phyloP scores from a whole-genome alignment of 2,329 filamentous ascomycete species.

The Fusarium haematococcum region DNA sequence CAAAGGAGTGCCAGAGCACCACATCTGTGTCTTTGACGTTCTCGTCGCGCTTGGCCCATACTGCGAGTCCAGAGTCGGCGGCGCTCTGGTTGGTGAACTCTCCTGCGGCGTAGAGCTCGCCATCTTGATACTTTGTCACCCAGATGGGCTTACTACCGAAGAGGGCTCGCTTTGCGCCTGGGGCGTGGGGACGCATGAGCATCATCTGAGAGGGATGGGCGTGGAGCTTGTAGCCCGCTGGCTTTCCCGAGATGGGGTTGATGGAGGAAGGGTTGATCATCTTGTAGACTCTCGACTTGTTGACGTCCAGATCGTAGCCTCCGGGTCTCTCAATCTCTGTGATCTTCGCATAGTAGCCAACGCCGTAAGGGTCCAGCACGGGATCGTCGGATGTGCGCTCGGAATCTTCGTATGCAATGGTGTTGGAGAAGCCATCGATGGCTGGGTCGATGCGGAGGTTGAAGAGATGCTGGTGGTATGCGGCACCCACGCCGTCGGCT shows the following conservation, averaged over 20 bases:
- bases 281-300: slow-evolving; percentile 5
- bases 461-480: slow-evolving; percentile 28
- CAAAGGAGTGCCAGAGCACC: slow-evolving; percentile 17
- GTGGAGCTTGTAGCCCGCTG: slow-evolving; percentile 7
- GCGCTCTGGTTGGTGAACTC: slow-evolving; percentile 13
- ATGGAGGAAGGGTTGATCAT: slow-evolving; percentile 22
- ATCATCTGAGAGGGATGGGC: not conserved
- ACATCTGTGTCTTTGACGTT: not conserved
- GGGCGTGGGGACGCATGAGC: not conserved
- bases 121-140: slow-evolving; percentile 14
- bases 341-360: not conserved
- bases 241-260: slow-evolving; percentile 5
- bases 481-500: slow-evolving; percentile 18
- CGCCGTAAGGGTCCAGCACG: not conserved
- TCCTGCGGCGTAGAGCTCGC: slow-evolving; percentile 15
- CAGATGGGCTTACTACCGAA: slow-evolving; percentile 12
- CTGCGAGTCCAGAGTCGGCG: not conserved
- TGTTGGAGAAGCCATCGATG: slow-evolving; percentile 25
- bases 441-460: slow-evolving; percentile 22
- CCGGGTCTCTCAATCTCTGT: not conserved
- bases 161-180: slow-evolving; percentile 1
- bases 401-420: slow-evolving; percentile 17
- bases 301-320: slow-evolving; percentile 9
- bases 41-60: not conserved
- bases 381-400: slow-evolving; percentile 8